These are phyloP conservation scores for Eucalyptus pauciflora DNA, from an alignment of 345 rosid genomes.

Conservation along the genomic window DNA sequence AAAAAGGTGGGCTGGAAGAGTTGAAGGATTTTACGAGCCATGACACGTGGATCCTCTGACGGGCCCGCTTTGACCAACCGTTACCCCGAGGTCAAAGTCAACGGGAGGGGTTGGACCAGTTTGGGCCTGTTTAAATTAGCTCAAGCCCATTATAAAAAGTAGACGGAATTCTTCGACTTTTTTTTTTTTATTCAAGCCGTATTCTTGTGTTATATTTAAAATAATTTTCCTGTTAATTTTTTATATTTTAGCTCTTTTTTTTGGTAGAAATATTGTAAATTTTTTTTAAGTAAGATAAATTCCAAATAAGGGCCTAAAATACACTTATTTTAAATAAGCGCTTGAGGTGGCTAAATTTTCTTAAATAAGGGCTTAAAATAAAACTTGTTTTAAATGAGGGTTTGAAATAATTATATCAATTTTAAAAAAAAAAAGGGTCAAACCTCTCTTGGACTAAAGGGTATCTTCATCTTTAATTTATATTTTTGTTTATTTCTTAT, in stretches of 20 bases:
- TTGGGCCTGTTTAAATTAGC: neutral
- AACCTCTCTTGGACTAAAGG: no score
- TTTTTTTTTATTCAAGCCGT: neutral
- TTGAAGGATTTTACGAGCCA: neutral
- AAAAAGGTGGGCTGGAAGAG: neutral
- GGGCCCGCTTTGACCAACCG: neutral
- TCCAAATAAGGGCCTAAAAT: no score
- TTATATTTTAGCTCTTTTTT: neutral
- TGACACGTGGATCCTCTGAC: neutral
- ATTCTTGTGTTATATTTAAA: neutral
- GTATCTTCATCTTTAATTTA: no score
- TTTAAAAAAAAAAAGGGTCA: no score
- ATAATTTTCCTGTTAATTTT: neutral
- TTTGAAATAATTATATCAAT: no score
- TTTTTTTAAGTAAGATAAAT: no score
- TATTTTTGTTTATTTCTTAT: rapidly evolving
- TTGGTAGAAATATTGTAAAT: no score
- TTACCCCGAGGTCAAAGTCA: neutral
- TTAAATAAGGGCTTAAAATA: rapidly evolving
- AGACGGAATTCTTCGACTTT: neutral
- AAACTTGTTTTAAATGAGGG: no score
- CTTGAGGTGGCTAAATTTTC: rapidly evolving
- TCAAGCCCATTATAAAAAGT: neutral
- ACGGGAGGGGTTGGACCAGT: neutral
- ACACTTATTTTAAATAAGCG: no score